Evolutionary conservation across 1,139 yeast species (phyloP).

Genomic region (Magnusiomyces sp.): DNA sequence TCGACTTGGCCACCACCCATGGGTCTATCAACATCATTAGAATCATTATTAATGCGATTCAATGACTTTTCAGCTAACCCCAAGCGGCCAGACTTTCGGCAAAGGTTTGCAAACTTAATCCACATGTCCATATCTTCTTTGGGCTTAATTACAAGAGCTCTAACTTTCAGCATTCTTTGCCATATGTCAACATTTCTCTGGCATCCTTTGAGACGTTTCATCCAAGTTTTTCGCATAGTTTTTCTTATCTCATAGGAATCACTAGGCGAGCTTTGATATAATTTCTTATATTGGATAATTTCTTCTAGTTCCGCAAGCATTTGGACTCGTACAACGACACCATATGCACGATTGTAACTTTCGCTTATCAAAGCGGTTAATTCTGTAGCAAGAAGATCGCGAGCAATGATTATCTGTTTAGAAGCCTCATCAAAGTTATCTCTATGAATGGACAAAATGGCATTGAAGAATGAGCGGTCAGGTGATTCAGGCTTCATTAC

Average conservation of each 20-base stretch:
- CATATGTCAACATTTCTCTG: constrained; percentile 96
- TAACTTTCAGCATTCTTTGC: constrained; percentile 91
- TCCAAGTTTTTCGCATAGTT: constrained; percentile 88
- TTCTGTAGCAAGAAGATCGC: constrained; percentile 86
- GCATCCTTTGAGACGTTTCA: constrained; percentile 81
- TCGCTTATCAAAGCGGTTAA: constrained; percentile 92
- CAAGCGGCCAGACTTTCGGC: constrained; percentile 87
- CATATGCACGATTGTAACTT: constrained; percentile 93
- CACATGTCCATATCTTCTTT: constrained; percentile 97
- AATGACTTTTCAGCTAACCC: constrained; percentile 90
- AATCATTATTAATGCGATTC: constrained; percentile 53
- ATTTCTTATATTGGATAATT: constrained; percentile 76
- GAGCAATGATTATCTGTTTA: constrained; percentile 68
- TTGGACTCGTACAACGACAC: constrained; percentile 92
- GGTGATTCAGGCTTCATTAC: constrained; percentile 92
- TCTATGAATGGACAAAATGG: constrained; percentile 76
- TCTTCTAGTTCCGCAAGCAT: constrained; percentile 96
- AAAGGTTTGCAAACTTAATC: constrained; percentile 94
- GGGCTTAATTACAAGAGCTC: constrained; percentile 90
- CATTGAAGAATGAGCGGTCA: constrained; percentile 89
- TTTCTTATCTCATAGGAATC: constrained; percentile 63
- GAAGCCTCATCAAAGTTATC: constrained; percentile 80
- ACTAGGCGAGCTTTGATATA: constrained; percentile 43
- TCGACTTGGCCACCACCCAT: constrained; percentile 5
- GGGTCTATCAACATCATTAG: constrained; percentile 52